Percentiles rank a stretch among this genome's conserved stretches.
Evolutionary conservation across 345 rosid genomes (phyloP).

Genomic region (Ceriops decandra): DNA sequence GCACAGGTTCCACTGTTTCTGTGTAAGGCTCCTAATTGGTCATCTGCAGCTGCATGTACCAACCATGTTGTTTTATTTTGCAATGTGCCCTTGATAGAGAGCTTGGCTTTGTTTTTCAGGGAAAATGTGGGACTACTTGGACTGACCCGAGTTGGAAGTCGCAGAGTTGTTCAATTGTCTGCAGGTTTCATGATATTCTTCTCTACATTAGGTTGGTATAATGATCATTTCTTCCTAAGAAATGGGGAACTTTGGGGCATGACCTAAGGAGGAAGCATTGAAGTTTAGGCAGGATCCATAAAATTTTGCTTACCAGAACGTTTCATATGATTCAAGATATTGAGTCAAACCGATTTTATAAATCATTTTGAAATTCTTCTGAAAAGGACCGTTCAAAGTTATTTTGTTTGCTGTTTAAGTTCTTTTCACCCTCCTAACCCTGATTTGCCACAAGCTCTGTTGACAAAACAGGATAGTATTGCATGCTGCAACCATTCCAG

Average conservation of each 20-base stretch:
- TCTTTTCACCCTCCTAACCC: too few relatives aligned
- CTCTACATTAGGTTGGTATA: conserved; percentile 22
- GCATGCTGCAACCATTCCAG: neutral
- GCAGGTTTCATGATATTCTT: conserved; percentile 29
- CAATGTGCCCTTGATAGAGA: neutral
- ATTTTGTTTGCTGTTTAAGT: neutral
- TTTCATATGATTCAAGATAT: neutral
- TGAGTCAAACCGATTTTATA: neutral
- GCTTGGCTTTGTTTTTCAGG: conserved; percentile 13
- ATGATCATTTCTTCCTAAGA: neutral
- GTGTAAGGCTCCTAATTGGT: conserved; percentile 18
- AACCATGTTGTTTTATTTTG: neutral
- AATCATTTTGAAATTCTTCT: neutral
- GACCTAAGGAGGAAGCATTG: neutral
- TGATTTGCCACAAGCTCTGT: too few relatives aligned
- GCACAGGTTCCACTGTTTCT: conserved; percentile 35
- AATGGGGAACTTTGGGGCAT: neutral
- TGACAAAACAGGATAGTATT: neutral
- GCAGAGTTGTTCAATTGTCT: conserved; percentile 33
- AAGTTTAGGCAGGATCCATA: neutral
- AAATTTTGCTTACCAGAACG: too few relatives aligned
- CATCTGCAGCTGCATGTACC: conserved; percentile 3
- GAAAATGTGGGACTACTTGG: conserved; percentile 31
- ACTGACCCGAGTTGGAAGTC: conserved; percentile 32
- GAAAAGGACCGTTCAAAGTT: neutral